phyloP scores from a whole-genome alignment of 495 filamentous ascomycete genomes.

The Pseudoneurospora amorphoporcata region DNA sequence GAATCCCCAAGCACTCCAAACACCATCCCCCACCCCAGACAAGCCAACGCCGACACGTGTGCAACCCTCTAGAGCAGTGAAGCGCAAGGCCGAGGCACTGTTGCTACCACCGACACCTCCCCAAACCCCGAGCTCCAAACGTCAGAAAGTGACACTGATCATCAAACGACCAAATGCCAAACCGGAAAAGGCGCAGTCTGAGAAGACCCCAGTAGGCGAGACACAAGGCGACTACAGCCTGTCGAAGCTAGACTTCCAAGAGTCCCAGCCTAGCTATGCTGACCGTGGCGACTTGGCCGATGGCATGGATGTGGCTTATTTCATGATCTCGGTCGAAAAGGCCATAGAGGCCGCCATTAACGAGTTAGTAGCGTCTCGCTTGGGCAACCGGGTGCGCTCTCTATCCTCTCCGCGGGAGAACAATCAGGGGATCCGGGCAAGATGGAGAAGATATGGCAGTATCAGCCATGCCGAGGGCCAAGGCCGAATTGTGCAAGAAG shows the following conservation, averaged over 20 bases:
- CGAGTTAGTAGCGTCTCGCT: not conserved
- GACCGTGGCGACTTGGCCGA: not conserved
- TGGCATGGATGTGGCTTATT: slow-evolving; percentile 6
- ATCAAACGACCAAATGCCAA: not conserved
- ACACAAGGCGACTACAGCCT: slow-evolving; percentile 14
- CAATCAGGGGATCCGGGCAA: not conserved
- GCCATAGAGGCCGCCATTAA: not conserved
- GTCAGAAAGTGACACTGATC: not conserved
- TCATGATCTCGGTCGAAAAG: slow-evolving; percentile 3
- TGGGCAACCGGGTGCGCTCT: accelerated
- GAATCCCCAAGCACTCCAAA: not conserved
- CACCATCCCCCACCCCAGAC: not conserved
- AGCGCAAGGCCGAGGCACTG: slow-evolving; percentile 7
- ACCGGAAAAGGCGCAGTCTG: not conserved
- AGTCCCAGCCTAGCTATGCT: not conserved
- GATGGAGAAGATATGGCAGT: not conserved
- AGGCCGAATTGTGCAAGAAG: not conserved
- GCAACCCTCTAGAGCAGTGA: slow-evolving; percentile 17
- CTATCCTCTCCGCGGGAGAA: not conserved
- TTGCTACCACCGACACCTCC: not conserved
- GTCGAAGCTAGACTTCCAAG: slow-evolving; percentile 1
- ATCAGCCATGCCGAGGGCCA: not conserved
- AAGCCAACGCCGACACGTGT: slow-evolving; percentile 10
- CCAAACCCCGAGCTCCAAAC: not conserved
- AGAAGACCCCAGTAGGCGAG: not conserved